These are phyloP conservation scores for Tolypocladium inflatum DNA, from an alignment of 2,329 filamentous ascomycete genomes.

Conservation along the genomic window DNA sequence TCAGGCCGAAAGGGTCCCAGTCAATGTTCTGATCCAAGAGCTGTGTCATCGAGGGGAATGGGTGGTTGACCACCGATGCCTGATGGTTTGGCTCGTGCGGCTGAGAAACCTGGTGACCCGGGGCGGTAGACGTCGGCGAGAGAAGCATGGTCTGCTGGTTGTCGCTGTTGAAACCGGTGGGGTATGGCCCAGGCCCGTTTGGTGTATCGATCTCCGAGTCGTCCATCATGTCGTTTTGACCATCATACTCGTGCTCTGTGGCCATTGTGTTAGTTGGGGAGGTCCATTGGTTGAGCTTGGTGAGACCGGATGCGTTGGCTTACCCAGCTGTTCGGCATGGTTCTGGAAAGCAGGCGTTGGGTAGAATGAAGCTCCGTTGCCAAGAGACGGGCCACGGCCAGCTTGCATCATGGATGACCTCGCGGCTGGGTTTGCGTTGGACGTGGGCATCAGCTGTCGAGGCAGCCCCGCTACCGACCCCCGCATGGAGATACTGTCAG, in stretches of 20 bases:
- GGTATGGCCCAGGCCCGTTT: conserved; percentile 55
- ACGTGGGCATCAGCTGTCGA: conserved; percentile 21
- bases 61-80: conserved; percentile 16
- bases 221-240: conserved; percentile 80
- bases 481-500: conserved; percentile 38
- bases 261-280: conserved; percentile 8
- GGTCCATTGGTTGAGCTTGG: background rate
- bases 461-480: conserved; percentile 22
- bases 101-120: conserved; percentile 16
- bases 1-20: conserved; percentile 87
- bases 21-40: conserved; percentile 74
- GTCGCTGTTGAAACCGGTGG: conserved; percentile 40
- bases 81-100: conserved; percentile 28
- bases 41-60: conserved; percentile 56
- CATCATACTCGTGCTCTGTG: conserved; percentile 95
- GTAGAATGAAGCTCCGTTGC: conserved; percentile 54
- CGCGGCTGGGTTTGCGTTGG: conserved; percentile 11
- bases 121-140: conserved; percentile 28
- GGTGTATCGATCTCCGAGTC: conserved; percentile 65
- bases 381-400: conserved; percentile 23
- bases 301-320: conserved; percentile 32
- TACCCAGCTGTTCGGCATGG: conserved; percentile 93
- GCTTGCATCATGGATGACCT: conserved; percentile 26
- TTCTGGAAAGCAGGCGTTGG: conserved; percentile 77
- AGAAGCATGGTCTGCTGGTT: conserved; percentile 32